Evolutionary conservation across 148 eudicot species (phyloP), one percentile per base, ranked within the genome.

Genomic region (Spergularia marina): DNA sequence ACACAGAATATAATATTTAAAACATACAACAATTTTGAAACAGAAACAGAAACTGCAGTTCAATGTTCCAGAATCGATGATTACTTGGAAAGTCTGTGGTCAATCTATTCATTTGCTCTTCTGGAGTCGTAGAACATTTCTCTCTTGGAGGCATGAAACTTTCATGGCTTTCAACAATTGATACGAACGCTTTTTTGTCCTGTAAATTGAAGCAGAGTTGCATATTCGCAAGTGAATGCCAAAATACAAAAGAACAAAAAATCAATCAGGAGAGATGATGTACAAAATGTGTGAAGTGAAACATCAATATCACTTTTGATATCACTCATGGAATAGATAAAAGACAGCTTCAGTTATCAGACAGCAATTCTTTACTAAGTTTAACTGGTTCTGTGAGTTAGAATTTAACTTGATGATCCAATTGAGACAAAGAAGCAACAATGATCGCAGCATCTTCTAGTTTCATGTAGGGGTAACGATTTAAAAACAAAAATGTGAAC

Each of bases 111-210:
- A 11, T 64, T 83, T 82, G 84, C 13, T 73, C 83, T 65, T 53
- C 76, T 70, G 75, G 70, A 52, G 21, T 74, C 60, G 71, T 44
- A 51, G 51, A 23, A 62, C 49, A 55, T 73, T 76, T 78, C 53
- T 75, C 82, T 60, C 70, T 58, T 10, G 71, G 71, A 49, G 57
- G 12, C 56, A 49, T 16, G 17, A 23, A n/a, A 4, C 56, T 44
- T 68, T 68, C 71, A 68, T 68, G 71, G 68, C 74, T 80, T 71
- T 77, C 86, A 61, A 81, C 36, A 34, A 77, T 74, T 6, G 78
- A 77, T 11, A 82, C 74, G 79, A 80, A 86, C 41, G 80, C 70
- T 60, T 53, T 67, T 73, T 76, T 83, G 74, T 84, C 87, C 91
- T 88, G 83, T 49, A 70, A 72, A 55, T 70, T 62, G 49, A 60